These are phyloP conservation scores for Aspergillus caelatus DNA, from an alignment of 2,329 filamentous ascomycete genomes.

Conservation along the genomic window DNA sequence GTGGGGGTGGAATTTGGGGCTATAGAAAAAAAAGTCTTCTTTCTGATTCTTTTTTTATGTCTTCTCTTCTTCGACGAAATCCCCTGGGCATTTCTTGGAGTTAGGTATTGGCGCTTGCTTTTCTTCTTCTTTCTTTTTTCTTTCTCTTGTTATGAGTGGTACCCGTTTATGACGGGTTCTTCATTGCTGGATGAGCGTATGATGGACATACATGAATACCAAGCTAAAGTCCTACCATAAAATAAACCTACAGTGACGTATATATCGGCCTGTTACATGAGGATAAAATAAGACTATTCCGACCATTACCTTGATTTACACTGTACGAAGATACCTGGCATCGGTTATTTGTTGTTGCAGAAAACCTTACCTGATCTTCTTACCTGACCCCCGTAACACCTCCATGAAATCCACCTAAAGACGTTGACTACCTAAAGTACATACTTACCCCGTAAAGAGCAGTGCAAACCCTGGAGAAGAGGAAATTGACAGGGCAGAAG, in stretches of 20 bases:
- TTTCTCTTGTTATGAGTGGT: slow-evolving; percentile 19
- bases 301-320: slow-evolving; percentile 24
- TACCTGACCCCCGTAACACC: slow-evolving; percentile 36
- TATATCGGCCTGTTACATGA: not conserved
- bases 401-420: slow-evolving; percentile 22
- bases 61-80: slow-evolving; percentile 28
- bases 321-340: slow-evolving; percentile 24
- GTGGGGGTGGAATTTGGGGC: slow-evolving; percentile 1
- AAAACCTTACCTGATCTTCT: slow-evolving; percentile 50
- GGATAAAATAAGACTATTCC: slow-evolving; percentile 8
- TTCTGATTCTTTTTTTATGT: slow-evolving; percentile 16
- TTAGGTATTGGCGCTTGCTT: slow-evolving; percentile 37
- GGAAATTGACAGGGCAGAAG: slow-evolving; percentile 20
- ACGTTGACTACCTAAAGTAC: slow-evolving; percentile 42
- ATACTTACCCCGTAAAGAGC: slow-evolving; percentile 45
- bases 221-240: slow-evolving; percentile 29
- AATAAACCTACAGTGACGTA: slow-evolving; percentile 10
- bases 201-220: slow-evolving; percentile 33
- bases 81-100: slow-evolving; percentile 41
- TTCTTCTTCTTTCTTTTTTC: slow-evolving; percentile 22
- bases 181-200: slow-evolving; percentile 36
- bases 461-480: slow-evolving; percentile 32
- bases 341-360: slow-evolving; percentile 29
- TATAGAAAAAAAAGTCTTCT: slow-evolving; percentile 12
- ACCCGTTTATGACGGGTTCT: slow-evolving; percentile 2